Conservation (phyloP, 2,329 filamentous ascomycete species). For the Talaromyces sp. region DNA sequence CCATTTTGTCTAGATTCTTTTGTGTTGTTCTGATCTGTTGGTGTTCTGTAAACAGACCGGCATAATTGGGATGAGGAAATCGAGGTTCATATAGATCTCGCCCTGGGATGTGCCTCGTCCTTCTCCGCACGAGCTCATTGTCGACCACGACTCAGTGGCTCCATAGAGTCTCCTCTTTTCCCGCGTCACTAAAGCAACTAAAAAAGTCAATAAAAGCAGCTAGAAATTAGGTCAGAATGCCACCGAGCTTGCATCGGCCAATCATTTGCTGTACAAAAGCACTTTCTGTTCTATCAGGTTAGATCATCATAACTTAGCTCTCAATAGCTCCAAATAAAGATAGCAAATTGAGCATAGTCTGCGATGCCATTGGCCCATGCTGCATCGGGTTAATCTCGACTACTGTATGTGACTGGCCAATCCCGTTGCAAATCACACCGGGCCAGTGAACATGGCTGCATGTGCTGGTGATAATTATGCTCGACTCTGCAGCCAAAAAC, state of each 20-base stretch:
- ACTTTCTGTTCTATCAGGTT: neutral
- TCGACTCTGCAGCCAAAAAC: neutral
- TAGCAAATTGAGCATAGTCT: neutral
- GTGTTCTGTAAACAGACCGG: neutral
- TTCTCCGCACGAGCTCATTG: neutral
- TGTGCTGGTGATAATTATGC: constrained; percentile 6
- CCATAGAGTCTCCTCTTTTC: neutral
- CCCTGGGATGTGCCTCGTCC: neutral
- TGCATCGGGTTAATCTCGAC: neutral
- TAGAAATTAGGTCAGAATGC: neutral
- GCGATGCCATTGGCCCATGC: neutral
- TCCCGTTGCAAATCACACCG: neutral
- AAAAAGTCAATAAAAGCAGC: neutral
- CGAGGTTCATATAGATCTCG: neutral
- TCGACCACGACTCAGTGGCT: neutral
- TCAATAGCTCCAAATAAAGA: neutral
- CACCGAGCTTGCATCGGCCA: neutral
- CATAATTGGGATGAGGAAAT: neutral
- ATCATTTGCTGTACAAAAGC: neutral
- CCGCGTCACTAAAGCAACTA: neutral
- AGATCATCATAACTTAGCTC: neutral
- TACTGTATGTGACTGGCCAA: neutral
- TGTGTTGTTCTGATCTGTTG: neutral
- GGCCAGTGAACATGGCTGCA: neutral
- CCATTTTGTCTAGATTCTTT: constrained; percentile 8